Evolutionary conservation across 1,284 basidiomycete species (phyloP).

Genomic region (Coniophora puteana): DNA sequence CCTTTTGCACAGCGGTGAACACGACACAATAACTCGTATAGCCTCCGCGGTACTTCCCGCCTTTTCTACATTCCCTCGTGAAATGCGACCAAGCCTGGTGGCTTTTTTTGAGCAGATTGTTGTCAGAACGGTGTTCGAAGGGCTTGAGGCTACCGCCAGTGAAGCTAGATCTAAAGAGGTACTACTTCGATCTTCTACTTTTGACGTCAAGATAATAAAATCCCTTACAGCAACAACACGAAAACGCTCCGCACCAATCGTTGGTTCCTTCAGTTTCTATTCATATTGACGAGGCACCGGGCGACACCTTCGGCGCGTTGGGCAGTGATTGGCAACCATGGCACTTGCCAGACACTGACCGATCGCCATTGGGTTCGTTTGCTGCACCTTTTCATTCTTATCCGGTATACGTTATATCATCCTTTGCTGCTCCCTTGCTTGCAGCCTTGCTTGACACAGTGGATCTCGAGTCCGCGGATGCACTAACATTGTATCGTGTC

Average conservation of each 20-base stretch:
- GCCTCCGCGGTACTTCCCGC: conserved; percentile 64
- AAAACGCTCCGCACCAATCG: neutral
- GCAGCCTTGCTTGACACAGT: conserved; percentile 56
- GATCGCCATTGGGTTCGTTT: too few species aligned
- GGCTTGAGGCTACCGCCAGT: conserved; percentile 29
- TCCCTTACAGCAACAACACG: neutral
- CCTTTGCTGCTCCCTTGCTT: conserved; percentile 56
- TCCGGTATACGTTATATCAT: conserved; percentile 54
- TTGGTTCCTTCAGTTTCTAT: conserved; percentile 50
- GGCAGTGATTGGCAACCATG: conserved; percentile 26
- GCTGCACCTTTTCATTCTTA: conserved; percentile 55
- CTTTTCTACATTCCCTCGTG: conserved; percentile 56
- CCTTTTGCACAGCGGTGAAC: conserved; percentile 46
- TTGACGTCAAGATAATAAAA: too few species aligned
- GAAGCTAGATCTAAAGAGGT: conserved; percentile 2
- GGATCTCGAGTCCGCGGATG: conserved; percentile 31
- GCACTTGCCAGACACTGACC: conserved; percentile 19
- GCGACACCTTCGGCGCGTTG: conserved; percentile 20
- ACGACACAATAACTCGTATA: conserved; percentile 51
- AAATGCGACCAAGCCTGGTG: conserved; percentile 57
- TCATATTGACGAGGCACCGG: conserved; percentile 50
- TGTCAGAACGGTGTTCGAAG: conserved; percentile 46
- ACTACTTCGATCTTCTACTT: neutral
- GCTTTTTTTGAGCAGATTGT: conserved; percentile 60
- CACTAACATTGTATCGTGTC: conserved; percentile 45